Evolutionary conservation across 495 filamentous ascomycete species (phyloP).

Genomic region (Xylaria curta): DNA sequence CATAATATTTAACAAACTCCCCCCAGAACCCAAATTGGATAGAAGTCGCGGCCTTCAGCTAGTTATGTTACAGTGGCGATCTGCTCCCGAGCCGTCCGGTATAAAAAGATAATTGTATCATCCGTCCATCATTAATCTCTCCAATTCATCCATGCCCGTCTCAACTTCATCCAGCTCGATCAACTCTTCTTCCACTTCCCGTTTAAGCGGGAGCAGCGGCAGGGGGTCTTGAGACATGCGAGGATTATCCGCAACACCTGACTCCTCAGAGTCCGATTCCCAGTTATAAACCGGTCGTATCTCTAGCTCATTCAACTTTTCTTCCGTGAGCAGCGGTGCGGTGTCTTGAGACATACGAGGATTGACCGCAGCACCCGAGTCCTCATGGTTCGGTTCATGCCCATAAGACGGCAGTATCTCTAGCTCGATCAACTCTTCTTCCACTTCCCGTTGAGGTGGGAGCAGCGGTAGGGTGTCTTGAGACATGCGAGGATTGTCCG

Average conservation of each 20-base stretch:
- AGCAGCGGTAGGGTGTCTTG: not conserved
- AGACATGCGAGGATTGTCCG: not conserved
- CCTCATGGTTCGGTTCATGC: too few relatives aligned
- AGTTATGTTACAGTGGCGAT: not conserved
- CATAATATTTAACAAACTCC: not conserved
- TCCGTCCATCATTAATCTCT: not conserved
- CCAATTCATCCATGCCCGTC: constrained; percentile 24
- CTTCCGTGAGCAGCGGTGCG: too few relatives aligned
- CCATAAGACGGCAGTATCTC: too few relatives aligned
- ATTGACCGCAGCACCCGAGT: too few relatives aligned
- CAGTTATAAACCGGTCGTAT: too few relatives aligned
- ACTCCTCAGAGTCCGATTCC: too few relatives aligned
- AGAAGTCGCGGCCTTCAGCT: not conserved
- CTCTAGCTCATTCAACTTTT: too few relatives aligned
- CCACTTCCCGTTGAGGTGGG: not conserved
- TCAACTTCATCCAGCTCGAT: constrained; percentile 32
- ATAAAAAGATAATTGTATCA: not conserved
- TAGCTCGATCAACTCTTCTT: constrained; percentile 31
- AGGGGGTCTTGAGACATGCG: not conserved
- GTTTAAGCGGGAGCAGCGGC: not conserved
- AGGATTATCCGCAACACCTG: not conserved
- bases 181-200: constrained; percentile 20
- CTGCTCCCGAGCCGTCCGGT: not conserved
- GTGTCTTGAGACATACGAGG: too few relatives aligned
- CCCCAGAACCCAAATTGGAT: not conserved